phyloP scores from a whole-genome alignment of 129 eudicot genomes.

The Flaveria bidentis region DNA sequence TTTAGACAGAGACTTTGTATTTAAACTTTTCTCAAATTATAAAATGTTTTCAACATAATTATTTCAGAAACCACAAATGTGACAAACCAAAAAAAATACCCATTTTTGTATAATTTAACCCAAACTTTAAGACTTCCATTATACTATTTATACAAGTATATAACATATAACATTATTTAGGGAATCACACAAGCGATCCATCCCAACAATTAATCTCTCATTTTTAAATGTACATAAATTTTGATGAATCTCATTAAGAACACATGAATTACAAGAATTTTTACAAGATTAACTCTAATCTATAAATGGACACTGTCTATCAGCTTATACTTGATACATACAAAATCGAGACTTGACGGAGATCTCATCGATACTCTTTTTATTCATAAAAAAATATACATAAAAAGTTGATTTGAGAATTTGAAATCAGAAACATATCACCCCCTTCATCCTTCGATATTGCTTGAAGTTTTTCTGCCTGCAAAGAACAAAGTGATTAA shows the following conservation, averaged over 20 bases:
- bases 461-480: constrained; percentile 34
- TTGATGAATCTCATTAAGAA: background rate
- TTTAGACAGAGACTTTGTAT: too few relatives aligned
- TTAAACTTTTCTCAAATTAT: too few relatives aligned
- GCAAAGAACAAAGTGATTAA: constrained; percentile 13
- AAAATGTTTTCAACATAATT: too few relatives aligned
- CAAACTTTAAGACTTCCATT: too few relatives aligned
- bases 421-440: constrained; percentile 20
- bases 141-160: too few relatives aligned
- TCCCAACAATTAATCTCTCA: constrained; percentile 4
- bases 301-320: too few relatives aligned
- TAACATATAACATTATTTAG: background rate
- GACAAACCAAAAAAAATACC: too few relatives aligned
- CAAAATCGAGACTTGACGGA: constrained; percentile 25
- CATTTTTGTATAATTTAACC: too few relatives aligned
- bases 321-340: constrained; percentile 15
- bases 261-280: background rate
- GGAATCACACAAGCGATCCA: background rate
- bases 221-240: background rate
- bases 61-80: too few relatives aligned
- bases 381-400: constrained; percentile 1
- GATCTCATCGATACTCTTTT: constrained; percentile 10
- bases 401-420: background rate
- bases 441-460: constrained; percentile 20
- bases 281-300: too few relatives aligned